A percentile compares a stretch with the other conserved stretches of the same genome.
phyloP scores from a whole-genome alignment of 202 grass and related monocot species.

The Schoenoplectus triqueter region DNA sequence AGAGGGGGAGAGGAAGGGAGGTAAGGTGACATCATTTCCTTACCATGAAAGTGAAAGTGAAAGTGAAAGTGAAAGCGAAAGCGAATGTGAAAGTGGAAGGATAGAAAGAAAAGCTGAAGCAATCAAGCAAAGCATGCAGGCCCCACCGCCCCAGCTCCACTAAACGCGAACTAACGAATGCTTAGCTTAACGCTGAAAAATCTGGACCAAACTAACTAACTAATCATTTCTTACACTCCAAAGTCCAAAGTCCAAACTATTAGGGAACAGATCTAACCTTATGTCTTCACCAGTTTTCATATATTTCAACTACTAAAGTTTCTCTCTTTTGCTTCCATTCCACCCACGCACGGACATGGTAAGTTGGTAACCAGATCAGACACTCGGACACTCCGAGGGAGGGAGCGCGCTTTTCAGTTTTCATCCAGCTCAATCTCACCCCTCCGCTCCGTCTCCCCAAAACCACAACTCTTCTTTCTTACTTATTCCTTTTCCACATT shows the following conservation, averaged over 20 bases:
- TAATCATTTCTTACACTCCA: too few species aligned
- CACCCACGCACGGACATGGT: not conserved
- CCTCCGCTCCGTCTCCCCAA: not conserved
- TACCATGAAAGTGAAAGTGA: too few species aligned
- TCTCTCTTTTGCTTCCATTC: conserved; percentile 1
- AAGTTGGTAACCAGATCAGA: too few species aligned
- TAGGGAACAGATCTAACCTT: too few species aligned
- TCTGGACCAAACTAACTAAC: too few species aligned
- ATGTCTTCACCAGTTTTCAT: too few species aligned
- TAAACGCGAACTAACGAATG: conserved; percentile 7
- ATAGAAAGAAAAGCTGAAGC: not conserved
- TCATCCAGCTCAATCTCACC: conserved; percentile 8
- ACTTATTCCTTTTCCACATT: not conserved
- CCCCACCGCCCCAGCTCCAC: not conserved
- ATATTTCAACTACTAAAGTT: not conserved
- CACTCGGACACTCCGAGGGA: not conserved
- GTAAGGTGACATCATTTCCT: too few species aligned
- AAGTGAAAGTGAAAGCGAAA: too few species aligned
- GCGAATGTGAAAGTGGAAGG: not conserved
- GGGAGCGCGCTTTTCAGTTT: not conserved
- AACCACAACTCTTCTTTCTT: not conserved
- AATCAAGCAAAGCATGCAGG: not conserved
- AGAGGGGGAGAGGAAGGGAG: too few species aligned
- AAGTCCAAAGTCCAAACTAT: not conserved
- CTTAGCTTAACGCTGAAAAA: not conserved